Evolutionary conservation across 1,284 basidiomycete genomes (phyloP).

Genomic region (Ceratobasidium theobromae): DNA sequence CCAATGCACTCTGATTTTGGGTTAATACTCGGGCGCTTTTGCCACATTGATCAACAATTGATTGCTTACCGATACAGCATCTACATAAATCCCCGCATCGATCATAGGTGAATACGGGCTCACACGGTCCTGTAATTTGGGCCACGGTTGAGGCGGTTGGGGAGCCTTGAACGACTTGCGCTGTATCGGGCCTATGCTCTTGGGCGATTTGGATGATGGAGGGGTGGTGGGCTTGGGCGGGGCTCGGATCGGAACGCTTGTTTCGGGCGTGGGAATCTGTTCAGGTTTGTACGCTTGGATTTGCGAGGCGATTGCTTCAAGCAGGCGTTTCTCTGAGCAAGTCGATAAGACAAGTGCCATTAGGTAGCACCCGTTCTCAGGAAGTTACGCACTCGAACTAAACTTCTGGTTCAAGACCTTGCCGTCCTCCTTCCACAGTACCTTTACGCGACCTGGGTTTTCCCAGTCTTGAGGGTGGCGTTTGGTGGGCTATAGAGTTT

Average conservation of each 20-base stretch:
- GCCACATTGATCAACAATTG: too few relatives aligned
- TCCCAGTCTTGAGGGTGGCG: slow-evolving; percentile 95
- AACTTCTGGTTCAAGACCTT: slow-evolving; percentile 68
- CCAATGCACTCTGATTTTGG: slow-evolving; percentile 39
- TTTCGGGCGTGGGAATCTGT: slow-evolving; percentile 56
- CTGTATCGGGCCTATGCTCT: not conserved
- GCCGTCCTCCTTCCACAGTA: slow-evolving; percentile 85
- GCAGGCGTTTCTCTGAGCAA: slow-evolving; percentile 74
- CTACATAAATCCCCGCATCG: slow-evolving; percentile 15
- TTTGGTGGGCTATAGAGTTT: slow-evolving; percentile 55
- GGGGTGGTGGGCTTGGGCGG: slow-evolving; percentile 25
- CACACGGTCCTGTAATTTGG: slow-evolving; percentile 40
- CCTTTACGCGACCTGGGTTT: slow-evolving; percentile 90
- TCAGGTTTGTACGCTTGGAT: slow-evolving; percentile 75
- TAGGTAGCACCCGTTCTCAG: not conserved
- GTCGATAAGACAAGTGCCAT: slow-evolving; percentile 11
- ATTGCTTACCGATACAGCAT: slow-evolving; percentile 43
- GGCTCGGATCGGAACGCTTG: slow-evolving; percentile 21
- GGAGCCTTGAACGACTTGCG: slow-evolving; percentile 22
- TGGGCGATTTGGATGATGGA: not conserved
- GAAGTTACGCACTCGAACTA: slow-evolving; percentile 68
- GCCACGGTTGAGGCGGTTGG: slow-evolving; percentile 25
- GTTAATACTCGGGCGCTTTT: too few relatives aligned
- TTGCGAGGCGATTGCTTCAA: slow-evolving; percentile 72
- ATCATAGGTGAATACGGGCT: slow-evolving; percentile 35